Base-by-base conservation (phyloP, 345 rosid genomes). In the Eucalyptus regnans region DNA sequence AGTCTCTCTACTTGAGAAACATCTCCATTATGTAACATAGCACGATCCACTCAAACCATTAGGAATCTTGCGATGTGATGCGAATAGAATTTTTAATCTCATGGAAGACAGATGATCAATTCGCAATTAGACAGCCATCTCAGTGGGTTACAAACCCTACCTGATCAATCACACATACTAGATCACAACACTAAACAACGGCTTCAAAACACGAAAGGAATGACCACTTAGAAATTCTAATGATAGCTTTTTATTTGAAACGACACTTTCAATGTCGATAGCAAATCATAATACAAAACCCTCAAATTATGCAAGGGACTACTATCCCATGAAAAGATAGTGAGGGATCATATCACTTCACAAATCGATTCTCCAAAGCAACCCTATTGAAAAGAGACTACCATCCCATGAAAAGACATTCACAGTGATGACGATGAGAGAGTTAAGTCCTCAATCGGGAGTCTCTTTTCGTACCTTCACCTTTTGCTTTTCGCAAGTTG, bases 11-110 rank as follows among this genome's bases (percentile, higher is more conserved):
- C 43, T 68, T 5, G 23, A 68, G 23, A 33, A 9, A 33, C 20
- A 20, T 68, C 12, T 1, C 3, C 3, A 10, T 16, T 33, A 33
- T 1, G 12, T 68, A 68, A 31, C 43, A 17, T 8, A 16, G 6
- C 12, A 68, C 2, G 3, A 68, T 4, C 12, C 80, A 31, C 10
- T 17, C 23, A 16, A 33, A 8, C 4, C 37, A 17, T 33, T 9
- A 0, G 2, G 7, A 68, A 20, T 12, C 5, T 68, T 18, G 4
- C 1, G 0, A 52, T 18, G 6, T 9, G 23, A 68, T 68, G 43
- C 6, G 2, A 33, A 17, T 68, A 2, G 7, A 68, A 68, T 17
- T 68, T 20, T 8, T 31, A 9, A 68, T 8, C 2, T 16, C 2
- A 3, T 15, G 5, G 9, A 68, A 16, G 79, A 68, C 43, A 16